Conservation (phyloP, 352 stramenopile genomes). For the Globisporangium cylindrosporum region DNA sequence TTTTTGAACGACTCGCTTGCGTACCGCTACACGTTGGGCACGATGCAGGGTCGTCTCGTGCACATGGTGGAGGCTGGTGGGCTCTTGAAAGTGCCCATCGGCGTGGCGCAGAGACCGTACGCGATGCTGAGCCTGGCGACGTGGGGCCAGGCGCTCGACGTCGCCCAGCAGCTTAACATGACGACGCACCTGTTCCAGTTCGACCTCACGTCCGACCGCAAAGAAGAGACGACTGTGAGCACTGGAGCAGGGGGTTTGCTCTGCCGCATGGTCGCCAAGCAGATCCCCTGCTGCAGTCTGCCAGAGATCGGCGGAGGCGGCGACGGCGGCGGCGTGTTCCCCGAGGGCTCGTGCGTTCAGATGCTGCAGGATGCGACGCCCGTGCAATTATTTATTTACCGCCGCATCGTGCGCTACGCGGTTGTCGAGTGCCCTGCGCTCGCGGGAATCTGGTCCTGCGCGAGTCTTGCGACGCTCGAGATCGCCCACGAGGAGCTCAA, state of each 20-base stretch:
- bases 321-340: background rate
- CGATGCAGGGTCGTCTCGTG: conserved; percentile 40
- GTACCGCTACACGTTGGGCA: conserved; percentile 39
- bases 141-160: conserved; percentile 26
- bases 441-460: conserved; percentile 22
- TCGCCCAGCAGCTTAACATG: conserved; percentile 33
- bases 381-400: conserved; percentile 38
- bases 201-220: conserved; percentile 29
- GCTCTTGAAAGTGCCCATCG: conserved; percentile 28
- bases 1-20: conserved; percentile 41
- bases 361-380: conserved; percentile 26
- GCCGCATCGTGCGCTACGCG: conserved; percentile 27
- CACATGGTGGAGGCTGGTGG: conserved; percentile 39
- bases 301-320: background rate
- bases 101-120: conserved; percentile 29
- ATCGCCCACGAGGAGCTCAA: conserved; percentile 15
- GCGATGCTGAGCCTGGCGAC: conserved; percentile 31
- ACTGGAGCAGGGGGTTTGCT: conserved; percentile 27
- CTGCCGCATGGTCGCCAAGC: conserved; percentile 34
- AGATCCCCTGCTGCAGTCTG: conserved; percentile 37
- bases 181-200: conserved; percentile 40
- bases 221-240: conserved; percentile 33
- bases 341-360: conserved; percentile 22
- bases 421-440: conserved; percentile 28
- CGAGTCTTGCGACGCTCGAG: conserved; percentile 24